Base-by-base conservation (phyloP, 352 stramenopile species). In the Hyaloperonospora brassicae region DNA sequence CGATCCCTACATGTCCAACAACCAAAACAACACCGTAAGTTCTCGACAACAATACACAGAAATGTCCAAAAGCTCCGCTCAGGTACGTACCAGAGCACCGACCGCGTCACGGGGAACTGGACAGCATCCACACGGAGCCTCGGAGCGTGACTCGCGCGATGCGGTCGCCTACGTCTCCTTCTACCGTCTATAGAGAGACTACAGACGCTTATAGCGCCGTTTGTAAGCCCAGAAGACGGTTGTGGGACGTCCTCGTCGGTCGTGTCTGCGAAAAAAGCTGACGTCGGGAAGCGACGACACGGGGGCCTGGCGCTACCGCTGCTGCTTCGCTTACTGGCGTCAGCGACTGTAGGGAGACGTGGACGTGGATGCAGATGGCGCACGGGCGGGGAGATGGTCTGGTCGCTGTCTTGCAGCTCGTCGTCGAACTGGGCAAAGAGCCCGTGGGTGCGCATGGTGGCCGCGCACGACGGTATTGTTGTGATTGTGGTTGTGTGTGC, bases 211-310 rank as follows among this genome's bases (percentile, higher is more conserved):
- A 62, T 64, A 14, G 54, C 41, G 14, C 50, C 39, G 17, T 14
- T 38, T 35, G 47, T 54, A 25, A 22, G n/a, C 10, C 11, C 55
- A 7, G 50, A 7, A 10, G 23, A 9, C 0, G 55, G 46, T 21
- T 17, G 39, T 8, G 53, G 54, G 11, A 54, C 44, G 22, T 90
- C 79, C 17, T 90, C 79, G 56, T 87, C 77, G 7, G 79, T 88
- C 30, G 79, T 83, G 51, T 90, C 79, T 2, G 73, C 64, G 52
- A 90, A 90, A 55, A 83, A 90, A 21, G 73, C 73, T 36, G 79
- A 90, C 25, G 57, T 63, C 9, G 35, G 52, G 34, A 63, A 64
- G 30, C 55, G 57, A 24, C 56, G 40, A 27, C 56, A 49, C 34
- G 38, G 30, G 35, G 40, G 48, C 22, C n/a, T 53, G 17, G 31